Evolutionary conservation across 176 grass and related monocot genomes (phyloP).

Genomic region (Urochloa ruziziensis): DNA sequence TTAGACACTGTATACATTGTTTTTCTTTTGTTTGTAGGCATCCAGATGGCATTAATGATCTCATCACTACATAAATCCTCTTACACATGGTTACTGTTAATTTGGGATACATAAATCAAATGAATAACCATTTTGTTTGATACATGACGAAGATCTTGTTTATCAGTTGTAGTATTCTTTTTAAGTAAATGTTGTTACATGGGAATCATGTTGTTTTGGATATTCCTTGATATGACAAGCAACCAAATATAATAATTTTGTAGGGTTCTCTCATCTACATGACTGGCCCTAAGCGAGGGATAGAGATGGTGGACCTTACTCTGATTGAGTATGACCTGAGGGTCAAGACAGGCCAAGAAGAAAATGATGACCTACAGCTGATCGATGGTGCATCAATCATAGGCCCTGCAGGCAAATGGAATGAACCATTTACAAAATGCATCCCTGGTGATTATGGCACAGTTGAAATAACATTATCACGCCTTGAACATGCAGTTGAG

Average conservation of each 20-base stretch:
- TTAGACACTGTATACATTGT: neutral
- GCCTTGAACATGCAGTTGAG: neutral
- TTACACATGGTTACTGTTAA: neutral
- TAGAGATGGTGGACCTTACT: neutral
- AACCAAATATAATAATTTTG: neutral
- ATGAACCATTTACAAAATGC: neutral
- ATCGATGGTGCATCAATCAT: neutral
- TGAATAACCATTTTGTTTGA: neutral
- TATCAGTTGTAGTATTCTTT: neutral
- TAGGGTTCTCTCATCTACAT: neutral
- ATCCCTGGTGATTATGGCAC: neutral
- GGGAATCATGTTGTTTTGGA: neutral
- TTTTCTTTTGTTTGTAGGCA: slow-evolving; percentile 11
- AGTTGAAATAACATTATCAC: neutral
- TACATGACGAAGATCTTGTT: neutral
- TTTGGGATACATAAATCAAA: neutral
- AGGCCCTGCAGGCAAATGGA: neutral
- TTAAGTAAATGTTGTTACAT: neutral
- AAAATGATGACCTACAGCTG: neutral
- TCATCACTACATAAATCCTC: neutral
- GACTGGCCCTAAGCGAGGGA: slow-evolving; percentile 4
- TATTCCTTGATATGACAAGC: neutral
- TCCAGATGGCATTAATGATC: neutral
- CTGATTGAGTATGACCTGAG: slow-evolving; percentile 1
- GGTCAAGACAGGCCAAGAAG: neutral